These are phyloP conservation scores for Eucalyptus curtisii DNA, from an alignment of 345 rosid genomes.

Conservation along the genomic window DNA sequence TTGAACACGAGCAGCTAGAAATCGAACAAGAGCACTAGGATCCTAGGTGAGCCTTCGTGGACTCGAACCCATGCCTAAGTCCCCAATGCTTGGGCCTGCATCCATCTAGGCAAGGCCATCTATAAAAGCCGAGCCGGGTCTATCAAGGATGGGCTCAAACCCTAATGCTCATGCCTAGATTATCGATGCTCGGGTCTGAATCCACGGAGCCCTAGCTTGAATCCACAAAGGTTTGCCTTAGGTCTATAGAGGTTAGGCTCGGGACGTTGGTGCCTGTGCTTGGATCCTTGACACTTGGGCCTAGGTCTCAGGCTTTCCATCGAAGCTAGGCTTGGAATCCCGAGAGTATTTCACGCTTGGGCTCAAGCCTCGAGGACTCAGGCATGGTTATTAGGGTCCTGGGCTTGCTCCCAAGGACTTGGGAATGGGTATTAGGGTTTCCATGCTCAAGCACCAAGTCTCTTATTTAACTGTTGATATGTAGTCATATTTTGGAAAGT, in stretches of 20 bases:
- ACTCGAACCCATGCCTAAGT: neutral
- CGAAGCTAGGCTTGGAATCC: neutral
- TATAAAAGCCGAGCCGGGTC: neutral
- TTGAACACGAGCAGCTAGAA: neutral
- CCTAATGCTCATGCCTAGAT: neutral
- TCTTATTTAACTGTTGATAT: neutral
- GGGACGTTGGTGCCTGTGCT: too few species aligned
- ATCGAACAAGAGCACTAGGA: neutral
- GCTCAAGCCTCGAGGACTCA: neutral
- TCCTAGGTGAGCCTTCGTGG: neutral
- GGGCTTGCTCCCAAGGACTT: neutral
- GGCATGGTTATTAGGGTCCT: neutral
- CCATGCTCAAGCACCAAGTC: neutral
- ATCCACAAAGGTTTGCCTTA: neutral
- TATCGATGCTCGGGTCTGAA: too few species aligned
- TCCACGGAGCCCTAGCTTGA: neutral
- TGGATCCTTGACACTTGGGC: neutral
- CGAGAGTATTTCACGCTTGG: neutral
- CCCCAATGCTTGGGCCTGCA: neutral
- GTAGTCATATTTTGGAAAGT: neutral
- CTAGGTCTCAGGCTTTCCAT: neutral
- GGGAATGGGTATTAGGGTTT: neutral
- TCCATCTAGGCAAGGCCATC: neutral
- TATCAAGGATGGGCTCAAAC: neutral
- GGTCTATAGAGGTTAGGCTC: too few species aligned